A percentile compares a stretch with the other conserved stretches of the same genome.
These are phyloP conservation scores for Candida dubliniensis DNA, from an alignment of 1,139 yeast genomes.

Conservation along the genomic window DNA sequence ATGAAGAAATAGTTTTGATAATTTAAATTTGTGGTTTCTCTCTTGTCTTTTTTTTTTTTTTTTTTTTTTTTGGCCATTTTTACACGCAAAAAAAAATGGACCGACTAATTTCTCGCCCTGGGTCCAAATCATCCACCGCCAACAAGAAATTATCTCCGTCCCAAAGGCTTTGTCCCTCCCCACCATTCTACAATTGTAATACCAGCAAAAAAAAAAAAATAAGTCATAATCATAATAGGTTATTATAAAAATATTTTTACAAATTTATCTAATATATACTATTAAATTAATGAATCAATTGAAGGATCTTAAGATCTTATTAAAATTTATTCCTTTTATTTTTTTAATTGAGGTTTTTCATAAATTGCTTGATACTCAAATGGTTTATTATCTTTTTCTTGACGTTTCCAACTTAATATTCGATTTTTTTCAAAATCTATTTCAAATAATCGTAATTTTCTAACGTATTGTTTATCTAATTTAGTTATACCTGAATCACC, in stretches of 20 bases:
- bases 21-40: background rate
- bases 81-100: too few species aligned
- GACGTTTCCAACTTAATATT: slow-evolving; percentile 43
- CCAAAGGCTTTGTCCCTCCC: too few species aligned
- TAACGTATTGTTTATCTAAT: slow-evolving; percentile 24
- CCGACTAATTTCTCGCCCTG: too few species aligned
- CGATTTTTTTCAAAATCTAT: slow-evolving; percentile 26
- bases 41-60: background rate
- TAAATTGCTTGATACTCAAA: slow-evolving; percentile 38
- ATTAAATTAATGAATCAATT: background rate
- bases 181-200: too few species aligned
- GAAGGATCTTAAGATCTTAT: background rate
- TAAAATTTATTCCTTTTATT: background rate
- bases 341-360: slow-evolving; percentile 7
- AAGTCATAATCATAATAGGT: too few species aligned
- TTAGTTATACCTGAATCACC: slow-evolving; percentile 39
- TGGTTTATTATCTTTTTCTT: slow-evolving; percentile 26
- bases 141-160: too few species aligned
- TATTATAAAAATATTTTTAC: too few species aligned
- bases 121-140: too few species aligned
- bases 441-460: slow-evolving; percentile 40
- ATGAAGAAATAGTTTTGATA: background rate
- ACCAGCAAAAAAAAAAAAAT: too few species aligned
- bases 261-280: too few species aligned
- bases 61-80: too few species aligned